Conservation (phyloP, 306 rosid genomes). For the Cicer chorassanicum region DNA sequence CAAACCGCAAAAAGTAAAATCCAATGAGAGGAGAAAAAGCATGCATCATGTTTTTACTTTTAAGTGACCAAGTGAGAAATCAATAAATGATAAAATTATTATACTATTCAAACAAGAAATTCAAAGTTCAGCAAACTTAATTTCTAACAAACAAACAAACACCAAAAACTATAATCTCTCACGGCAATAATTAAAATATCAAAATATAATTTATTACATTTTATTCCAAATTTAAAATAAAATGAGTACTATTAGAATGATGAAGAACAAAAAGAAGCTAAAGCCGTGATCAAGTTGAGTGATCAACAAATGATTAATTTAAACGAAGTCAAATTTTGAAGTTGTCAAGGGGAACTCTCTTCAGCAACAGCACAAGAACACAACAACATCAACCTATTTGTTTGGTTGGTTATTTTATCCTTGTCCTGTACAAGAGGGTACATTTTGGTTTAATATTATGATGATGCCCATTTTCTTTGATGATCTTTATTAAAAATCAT, state of each 20-base stretch:
- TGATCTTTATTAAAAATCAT: conserved; percentile 33
- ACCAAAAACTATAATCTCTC: conserved; percentile 12
- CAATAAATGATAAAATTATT: not conserved
- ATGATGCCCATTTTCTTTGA: conserved; percentile 33
- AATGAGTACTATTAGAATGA: conserved; percentile 32
- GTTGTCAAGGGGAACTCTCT: conserved; percentile 64
- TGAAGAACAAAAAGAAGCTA: conserved; percentile 9
- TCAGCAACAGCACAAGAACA: conserved; percentile 38
- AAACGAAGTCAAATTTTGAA: conserved; percentile 45
- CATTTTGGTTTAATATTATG: not conserved
- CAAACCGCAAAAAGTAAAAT: too few species aligned
- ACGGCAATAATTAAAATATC: conserved; percentile 19
- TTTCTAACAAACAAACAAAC: not conserved
- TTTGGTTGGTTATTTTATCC: conserved; percentile 32
- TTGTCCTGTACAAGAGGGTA: conserved; percentile 45
- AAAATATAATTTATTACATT: conserved; percentile 37
- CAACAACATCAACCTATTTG: conserved; percentile 16
- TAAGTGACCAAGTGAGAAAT: not conserved
- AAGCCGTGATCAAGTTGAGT: conserved; percentile 35
- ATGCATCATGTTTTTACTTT: not conserved
- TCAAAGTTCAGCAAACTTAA: conserved; percentile 5
- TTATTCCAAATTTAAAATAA: conserved; percentile 9
- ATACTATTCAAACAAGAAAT: not conserved
- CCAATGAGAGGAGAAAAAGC: not conserved
- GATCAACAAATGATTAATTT: conserved; percentile 6